A percentile compares a stretch with the other conserved stretches of the same genome.
Conservation (phyloP, 345 rosid species). For the Sisymbrium irio region DNA sequence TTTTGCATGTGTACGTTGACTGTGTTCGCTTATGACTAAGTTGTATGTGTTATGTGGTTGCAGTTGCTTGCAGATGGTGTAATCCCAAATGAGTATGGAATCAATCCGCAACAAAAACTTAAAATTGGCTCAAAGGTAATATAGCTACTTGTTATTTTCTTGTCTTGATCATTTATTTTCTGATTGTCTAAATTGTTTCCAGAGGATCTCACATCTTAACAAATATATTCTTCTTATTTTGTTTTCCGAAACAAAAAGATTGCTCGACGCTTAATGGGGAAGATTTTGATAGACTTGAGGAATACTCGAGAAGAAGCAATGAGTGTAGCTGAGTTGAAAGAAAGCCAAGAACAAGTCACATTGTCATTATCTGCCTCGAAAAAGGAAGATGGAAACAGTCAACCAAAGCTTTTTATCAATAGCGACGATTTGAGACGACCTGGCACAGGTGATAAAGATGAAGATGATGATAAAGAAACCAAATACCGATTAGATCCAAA, state of each 20-base stretch:
- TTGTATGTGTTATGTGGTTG: constrained; percentile 34
- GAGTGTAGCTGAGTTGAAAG: constrained; percentile 78
- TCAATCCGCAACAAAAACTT: constrained; percentile 94
- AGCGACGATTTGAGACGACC: constrained; percentile 65
- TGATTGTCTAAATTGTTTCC: background rate
- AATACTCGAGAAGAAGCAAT: constrained; percentile 97
- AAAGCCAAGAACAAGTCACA: constrained; percentile 61
- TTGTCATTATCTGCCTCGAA: constrained; percentile 33
- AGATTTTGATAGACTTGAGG: constrained; percentile 90
- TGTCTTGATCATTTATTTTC: background rate
- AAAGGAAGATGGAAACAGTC: constrained; percentile 55
- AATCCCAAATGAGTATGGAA: constrained; percentile 96
- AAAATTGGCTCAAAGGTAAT: constrained; percentile 95
- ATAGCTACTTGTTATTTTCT: background rate
- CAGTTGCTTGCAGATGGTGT: constrained; percentile 99
- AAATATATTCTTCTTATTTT: background rate
- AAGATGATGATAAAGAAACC: constrained; percentile 92
- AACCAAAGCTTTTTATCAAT: constrained; percentile 47
- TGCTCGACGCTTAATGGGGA: constrained; percentile 96
- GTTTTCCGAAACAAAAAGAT: constrained; percentile 41
- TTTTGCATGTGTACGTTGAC: background rate
- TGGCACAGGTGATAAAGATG: constrained; percentile 82
- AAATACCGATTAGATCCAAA: constrained; percentile 98
- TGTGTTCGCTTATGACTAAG: constrained; percentile 3
- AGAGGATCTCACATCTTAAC: constrained; percentile 8